Evolutionary conservation across 2,329 filamentous ascomycete genomes (phyloP).

Genomic region (Pyrenophora tritici-repentis): DNA sequence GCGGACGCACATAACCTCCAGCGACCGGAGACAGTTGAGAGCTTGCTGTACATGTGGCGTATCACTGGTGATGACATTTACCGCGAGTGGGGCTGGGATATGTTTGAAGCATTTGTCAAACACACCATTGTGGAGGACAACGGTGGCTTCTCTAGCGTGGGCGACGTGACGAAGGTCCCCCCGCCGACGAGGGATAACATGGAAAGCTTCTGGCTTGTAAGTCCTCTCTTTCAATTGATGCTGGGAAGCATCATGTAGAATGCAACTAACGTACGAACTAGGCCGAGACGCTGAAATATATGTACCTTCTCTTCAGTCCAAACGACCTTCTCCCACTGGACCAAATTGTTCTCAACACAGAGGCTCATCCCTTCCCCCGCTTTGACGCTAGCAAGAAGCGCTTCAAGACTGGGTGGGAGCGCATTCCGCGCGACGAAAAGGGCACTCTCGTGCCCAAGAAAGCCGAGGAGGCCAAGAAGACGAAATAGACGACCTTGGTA

Average conservation of each 20-base stretch:
- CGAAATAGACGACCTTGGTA: not conserved
- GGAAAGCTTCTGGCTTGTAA: conserved; percentile 97
- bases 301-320: conserved; percentile 91
- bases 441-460: conserved; percentile 34
- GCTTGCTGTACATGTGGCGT: conserved; percentile 96
- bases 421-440: conserved; percentile 62
- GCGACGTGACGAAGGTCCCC: conserved; percentile 74
- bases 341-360: conserved; percentile 91
- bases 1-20: conserved; percentile 92
- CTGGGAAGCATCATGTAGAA: too few relatives aligned
- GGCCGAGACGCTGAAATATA: conserved; percentile 97
- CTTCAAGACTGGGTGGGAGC: conserved; percentile 80
- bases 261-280: conserved; percentile 38
- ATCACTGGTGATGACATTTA: conserved; percentile 91
- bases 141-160: conserved; percentile 81
- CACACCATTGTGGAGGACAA: conserved; percentile 79
- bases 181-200: conserved; percentile 81
- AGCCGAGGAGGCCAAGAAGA: conserved; percentile 7
- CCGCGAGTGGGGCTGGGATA: conserved; percentile 97
- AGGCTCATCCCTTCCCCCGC: conserved; percentile 86
- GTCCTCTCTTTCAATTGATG: conserved; percentile 37
- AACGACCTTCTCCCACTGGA: conserved; percentile 82
- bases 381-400: conserved; percentile 76
- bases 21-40: conserved; percentile 95
- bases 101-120: conserved; percentile 91